Base-by-base conservation (phyloP, 2,329 filamentous ascomycete genomes). In the Diaporthe nobilis region DNA sequence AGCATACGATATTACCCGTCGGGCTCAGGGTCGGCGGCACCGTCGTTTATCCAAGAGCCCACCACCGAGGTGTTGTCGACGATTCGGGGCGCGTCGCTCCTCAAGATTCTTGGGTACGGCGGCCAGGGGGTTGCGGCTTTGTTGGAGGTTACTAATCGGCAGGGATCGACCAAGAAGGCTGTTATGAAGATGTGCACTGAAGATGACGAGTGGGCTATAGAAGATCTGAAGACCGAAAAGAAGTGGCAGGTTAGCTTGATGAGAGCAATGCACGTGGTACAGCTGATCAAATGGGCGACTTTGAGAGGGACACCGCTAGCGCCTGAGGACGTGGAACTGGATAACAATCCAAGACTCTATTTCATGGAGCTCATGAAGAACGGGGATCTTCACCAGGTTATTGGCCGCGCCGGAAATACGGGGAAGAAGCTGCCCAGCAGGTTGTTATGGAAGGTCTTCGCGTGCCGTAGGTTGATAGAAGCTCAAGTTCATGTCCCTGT, bases 341-440 rank as follows among this genome's bases (percentile, higher is more conserved):
- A 67, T 3, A n/a, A 51, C 7, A 51, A 51, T 28, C 63, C 44
- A 22, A n/a, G 28, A 0, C 31, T 67, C 3, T 67, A 51, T 49
- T 67, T 67, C 12, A 67, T 67, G 63, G 63, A 67, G 44, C 63
- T 49, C 4, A 67, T 67, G 63, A 67, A 51, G 44, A 49, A 67
- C 3, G 63, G 63, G 0, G 63, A 67, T 34, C 44, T 67, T 17
- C 28, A 37, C 22, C 17, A 37, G 3, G 44, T 34, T 2, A 67
- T 67, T 22, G 63, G 63, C 5, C 10, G 63, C 0, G 63, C 44
- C 1, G 42, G 63, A 17, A 67, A 49, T 2, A 67, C 2, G 1
- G 22, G 28, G 12, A 10, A 51, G 3, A 67, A 67, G 25, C 28
- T 67, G 2, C 63, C 63, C 6, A 67, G 44, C 10, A n/a, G 28